Evolutionary conservation across 2,329 filamentous ascomycete genomes (phyloP).

Genomic region (Colletotrichum somersetense): DNA sequence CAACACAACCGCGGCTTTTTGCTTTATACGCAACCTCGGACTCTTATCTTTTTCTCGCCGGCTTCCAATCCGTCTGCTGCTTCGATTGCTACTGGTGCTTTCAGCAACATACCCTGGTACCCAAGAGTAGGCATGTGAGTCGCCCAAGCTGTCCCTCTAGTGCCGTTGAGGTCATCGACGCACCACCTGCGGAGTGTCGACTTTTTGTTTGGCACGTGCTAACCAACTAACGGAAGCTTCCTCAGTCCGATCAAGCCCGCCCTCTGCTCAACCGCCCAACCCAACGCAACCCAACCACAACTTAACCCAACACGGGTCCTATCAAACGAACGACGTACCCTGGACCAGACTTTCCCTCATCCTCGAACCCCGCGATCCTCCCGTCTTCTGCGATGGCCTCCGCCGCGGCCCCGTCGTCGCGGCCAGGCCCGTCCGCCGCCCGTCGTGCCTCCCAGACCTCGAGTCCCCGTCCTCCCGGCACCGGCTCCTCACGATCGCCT

Average conservation of each 20-base stretch:
- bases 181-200: not conserved
- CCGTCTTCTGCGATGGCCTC: constrained; percentile 28
- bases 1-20: not conserved
- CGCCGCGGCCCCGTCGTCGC: constrained; percentile 39
- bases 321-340: not conserved
- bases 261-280: not conserved
- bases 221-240: constrained; percentile 29
- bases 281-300: not conserved
- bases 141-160: not conserved
- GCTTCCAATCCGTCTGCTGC: not conserved
- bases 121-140: not conserved
- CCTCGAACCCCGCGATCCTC: not conserved
- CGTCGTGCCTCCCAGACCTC: constrained; percentile 17
- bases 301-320: not conserved
- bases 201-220: constrained; percentile 32
- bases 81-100: not conserved
- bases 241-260: constrained; percentile 27
- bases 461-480: constrained; percentile 30
- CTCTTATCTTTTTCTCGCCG: not conserved
- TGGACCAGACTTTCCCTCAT: not conserved
- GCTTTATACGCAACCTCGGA: not conserved
- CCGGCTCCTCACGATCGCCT: constrained; percentile 32
- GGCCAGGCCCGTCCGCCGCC: constrained; percentile 32
- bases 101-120: too few relatives aligned
- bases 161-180: constrained; percentile 24